Percentiles rank a stretch among this genome's conserved stretches.
These are phyloP conservation scores for Arctium minus DNA, from an alignment of 129 eudicot genomes.

Conservation along the genomic window DNA sequence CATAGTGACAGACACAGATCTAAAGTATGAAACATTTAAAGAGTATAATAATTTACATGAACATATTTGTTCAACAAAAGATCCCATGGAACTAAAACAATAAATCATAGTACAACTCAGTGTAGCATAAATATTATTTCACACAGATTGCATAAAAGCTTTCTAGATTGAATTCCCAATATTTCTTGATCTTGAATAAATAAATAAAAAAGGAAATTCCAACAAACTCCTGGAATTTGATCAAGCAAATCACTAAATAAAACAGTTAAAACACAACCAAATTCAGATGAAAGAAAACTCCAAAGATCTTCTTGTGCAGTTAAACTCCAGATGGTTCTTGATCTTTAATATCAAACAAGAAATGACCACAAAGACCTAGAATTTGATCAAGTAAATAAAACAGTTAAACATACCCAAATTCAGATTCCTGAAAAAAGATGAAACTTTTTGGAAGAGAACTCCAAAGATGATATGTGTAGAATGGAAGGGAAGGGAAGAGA, in stretches of 20 bases:
- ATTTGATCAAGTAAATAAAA: background rate
- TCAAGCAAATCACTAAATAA: background rate
- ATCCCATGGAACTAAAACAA: background rate
- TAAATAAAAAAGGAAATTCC: background rate
- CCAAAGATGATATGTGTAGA: too few relatives aligned
- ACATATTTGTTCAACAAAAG: background rate
- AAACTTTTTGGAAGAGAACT: background rate
- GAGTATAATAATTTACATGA: background rate
- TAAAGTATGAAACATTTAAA: background rate
- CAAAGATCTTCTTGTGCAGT: too few relatives aligned
- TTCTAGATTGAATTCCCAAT: background rate
- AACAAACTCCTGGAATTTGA: background rate
- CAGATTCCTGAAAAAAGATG: background rate
- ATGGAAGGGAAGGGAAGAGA: too few relatives aligned
- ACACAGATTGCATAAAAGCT: background rate
- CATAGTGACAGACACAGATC: background rate
- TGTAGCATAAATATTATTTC: background rate
- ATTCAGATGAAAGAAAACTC: background rate
- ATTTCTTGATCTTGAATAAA: background rate
- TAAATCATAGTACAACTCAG: constrained; percentile 2
- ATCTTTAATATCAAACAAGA: too few relatives aligned
- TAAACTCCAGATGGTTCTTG: too few relatives aligned
- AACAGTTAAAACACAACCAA: background rate
- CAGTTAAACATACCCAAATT: background rate
- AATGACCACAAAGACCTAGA: background rate